phyloP scores from a whole-genome alignment of 2,329 filamentous ascomycete genomes.

The Exophiala viscosa region DNA sequence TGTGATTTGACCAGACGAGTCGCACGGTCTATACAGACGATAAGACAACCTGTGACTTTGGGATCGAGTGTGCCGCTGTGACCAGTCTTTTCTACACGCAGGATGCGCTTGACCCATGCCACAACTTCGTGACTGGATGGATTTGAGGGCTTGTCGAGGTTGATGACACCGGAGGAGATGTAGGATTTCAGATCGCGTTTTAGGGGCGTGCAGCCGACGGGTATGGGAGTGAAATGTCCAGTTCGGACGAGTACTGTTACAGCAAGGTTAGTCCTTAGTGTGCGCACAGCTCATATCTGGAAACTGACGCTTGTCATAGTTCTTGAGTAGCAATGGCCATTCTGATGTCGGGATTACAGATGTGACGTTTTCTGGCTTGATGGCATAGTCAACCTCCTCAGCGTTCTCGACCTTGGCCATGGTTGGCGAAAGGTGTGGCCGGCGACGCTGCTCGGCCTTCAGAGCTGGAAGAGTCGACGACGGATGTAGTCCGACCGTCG shows the following conservation, averaged over 20 bases:
- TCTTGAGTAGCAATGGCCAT: slow-evolving; percentile 93
- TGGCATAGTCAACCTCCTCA: slow-evolving; percentile 69
- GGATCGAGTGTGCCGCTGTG: slow-evolving; percentile 98
- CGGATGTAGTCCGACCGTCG: too few relatives aligned
- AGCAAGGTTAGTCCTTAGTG: slow-evolving; percentile 3
- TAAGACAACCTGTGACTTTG: slow-evolving; percentile 94
- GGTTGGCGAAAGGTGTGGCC: slow-evolving; percentile 14
- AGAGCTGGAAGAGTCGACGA: too few relatives aligned
- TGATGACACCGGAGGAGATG: slow-evolving; percentile 95
- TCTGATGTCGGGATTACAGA: slow-evolving; percentile 78
- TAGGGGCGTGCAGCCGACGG: slow-evolving; percentile 83
- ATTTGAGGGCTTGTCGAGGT: slow-evolving; percentile 96
- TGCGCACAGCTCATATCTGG: slow-evolving; percentile 20
- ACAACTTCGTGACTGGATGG: slow-evolving; percentile 98
- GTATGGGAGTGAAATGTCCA: slow-evolving; percentile 94
- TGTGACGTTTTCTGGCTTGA: slow-evolving; percentile 84
- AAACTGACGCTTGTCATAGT: slow-evolving; percentile 85
- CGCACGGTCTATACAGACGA: slow-evolving; percentile 92
- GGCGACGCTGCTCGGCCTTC: too few relatives aligned
- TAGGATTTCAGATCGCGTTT: slow-evolving; percentile 96
- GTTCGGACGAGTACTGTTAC: slow-evolving; percentile 78
- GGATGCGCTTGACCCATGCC: slow-evolving; percentile 97
- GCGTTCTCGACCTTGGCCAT: slow-evolving; percentile 22
- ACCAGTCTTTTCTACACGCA: slow-evolving; percentile 92
- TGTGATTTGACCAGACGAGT: slow-evolving; percentile 98